phyloP scores from a whole-genome alignment of 2,329 filamentous ascomycete genomes.

The Pyricularia grisea region DNA sequence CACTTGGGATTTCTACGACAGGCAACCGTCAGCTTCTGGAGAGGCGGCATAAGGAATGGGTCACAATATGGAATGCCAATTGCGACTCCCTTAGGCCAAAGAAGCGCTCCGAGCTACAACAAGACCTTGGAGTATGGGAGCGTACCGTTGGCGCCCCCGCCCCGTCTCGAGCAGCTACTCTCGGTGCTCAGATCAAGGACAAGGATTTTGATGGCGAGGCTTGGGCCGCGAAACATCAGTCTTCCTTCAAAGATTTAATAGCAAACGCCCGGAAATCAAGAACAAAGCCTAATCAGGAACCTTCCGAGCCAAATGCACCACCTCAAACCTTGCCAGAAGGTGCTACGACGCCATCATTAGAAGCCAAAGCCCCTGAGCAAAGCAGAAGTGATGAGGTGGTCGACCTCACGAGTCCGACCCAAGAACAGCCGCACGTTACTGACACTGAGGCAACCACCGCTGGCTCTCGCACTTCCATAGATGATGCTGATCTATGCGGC shows the following conservation, averaged over 20 bases:
- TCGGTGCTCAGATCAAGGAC: constrained; percentile 55
- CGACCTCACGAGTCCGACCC: neutral
- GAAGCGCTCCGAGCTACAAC: constrained; percentile 59
- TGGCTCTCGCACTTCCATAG: neutral
- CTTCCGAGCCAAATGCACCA: neutral
- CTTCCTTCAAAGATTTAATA: constrained; percentile 72
- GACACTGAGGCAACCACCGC: neutral
- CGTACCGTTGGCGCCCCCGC: constrained; percentile 57
- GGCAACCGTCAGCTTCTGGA: constrained; percentile 65
- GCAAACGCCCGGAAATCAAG: constrained; percentile 58
- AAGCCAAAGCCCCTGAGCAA: neutral
- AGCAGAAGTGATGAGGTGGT: neutral
- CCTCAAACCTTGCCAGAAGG: neutral
- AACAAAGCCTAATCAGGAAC: constrained; percentile 22
- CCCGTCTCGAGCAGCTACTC: constrained; percentile 14
- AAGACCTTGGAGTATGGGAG: constrained; percentile 82
- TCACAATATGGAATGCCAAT: constrained; percentile 94
- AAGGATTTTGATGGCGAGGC: constrained; percentile 80
- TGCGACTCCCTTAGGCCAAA: constrained; percentile 74
- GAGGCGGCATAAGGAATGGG: constrained; percentile 81
- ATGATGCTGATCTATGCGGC: neutral
- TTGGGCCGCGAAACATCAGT: constrained; percentile 65
- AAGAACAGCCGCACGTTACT: neutral
- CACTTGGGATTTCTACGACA: constrained; percentile 65
- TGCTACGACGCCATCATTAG: neutral